A percentile compares a stretch with the other conserved stretches of the same genome.
These are phyloP conservation scores for Mucor mucedo DNA, from an alignment of 371 early-diverging fungal genomes.

Conservation along the genomic window DNA sequence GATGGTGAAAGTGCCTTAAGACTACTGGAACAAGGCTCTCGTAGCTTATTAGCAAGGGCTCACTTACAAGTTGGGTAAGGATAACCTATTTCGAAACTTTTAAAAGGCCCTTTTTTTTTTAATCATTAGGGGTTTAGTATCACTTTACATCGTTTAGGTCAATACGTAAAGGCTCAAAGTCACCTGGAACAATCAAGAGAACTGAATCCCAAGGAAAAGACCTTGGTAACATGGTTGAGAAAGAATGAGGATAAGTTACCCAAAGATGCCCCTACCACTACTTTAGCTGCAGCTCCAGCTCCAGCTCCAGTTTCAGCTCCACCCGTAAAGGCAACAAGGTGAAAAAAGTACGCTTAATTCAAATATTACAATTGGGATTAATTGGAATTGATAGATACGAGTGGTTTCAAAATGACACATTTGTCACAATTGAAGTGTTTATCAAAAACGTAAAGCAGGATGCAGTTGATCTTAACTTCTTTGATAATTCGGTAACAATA, in stretches of 20 bases:
- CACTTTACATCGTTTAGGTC: conserved; percentile 56
- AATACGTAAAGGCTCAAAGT: conserved; percentile 57
- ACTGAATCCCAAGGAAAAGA: conserved; percentile 59
- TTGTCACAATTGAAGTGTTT: conserved; percentile 87
- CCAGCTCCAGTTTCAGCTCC: neutral
- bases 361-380: neutral
- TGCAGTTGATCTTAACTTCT: conserved; percentile 70
- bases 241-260: conserved; percentile 54
- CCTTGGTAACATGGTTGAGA: conserved; percentile 62
- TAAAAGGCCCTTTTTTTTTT: neutral
- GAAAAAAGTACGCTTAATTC: neutral
- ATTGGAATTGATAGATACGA: conserved; percentile 72
- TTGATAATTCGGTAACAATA: conserved; percentile 53
- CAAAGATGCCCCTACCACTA: conserved; percentile 1
- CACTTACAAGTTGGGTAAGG: conserved; percentile 65
- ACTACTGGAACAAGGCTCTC: conserved; percentile 58
- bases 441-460: conserved; percentile 83
- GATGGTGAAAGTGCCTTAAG: conserved; percentile 69
- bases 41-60: conserved; percentile 68
- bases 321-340: conserved; percentile 15
- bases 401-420: conserved; percentile 95
- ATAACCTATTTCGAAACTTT: neutral
- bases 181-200: conserved; percentile 57
- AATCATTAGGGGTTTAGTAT: conserved; percentile 40
- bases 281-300: conserved; percentile 1